Base-by-base conservation (phyloP, 2,329 filamentous ascomycete genomes). In the Ophiobolus disseminans region DNA sequence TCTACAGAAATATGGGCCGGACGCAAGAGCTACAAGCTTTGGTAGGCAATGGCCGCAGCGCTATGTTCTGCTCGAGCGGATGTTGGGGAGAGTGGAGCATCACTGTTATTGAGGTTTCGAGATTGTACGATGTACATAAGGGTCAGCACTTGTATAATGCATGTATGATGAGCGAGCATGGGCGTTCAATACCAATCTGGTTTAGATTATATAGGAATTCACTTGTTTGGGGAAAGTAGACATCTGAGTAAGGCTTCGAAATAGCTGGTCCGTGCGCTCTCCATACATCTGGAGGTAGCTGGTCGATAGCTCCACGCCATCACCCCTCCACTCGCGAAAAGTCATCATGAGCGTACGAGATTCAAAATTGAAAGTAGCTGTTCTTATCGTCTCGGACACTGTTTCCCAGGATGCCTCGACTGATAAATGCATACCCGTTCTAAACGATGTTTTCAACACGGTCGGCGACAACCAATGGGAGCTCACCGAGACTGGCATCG, bases 301-400 rank as follows among this genome's bases (percentile, higher is more conserved):
- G 58, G 54, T 58, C 58, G 53, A 45, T 40, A 47, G 44, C 57
- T 60, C 53, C 59, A 53, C 62, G 49, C 42, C 48, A 53, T 50
- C 56, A 41, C 40, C 48, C 46, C 38, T 38, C 31, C 31, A 13
- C 45, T 42, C 37, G 11, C 39, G 31, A 30, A 30, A 16, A 17
- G 16, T 21, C 53, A 63, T 49, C 25, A 74, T 73, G 70, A 65
- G 58, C 51, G 50, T 53, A 48, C 35, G 50, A 35, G 71, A 76
- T 46, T 49, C 48, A 23, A 75, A 78, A 45, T 78, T 97, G 10
- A 88, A 79, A 68, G 88, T 86, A 25, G 90, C 88, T 6, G 86
- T 99, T 39, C 80, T 99, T 44, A 82, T 97, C 58, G 82, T 99
- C 30, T 97, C 94, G 1, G 95, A 95, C 40, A 99, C 94, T 5